Percentiles rank a stretch among this genome's conserved stretches.
Conservation (phyloP, 2,329 filamentous ascomycete species). For the Emergomyces orientalis region DNA sequence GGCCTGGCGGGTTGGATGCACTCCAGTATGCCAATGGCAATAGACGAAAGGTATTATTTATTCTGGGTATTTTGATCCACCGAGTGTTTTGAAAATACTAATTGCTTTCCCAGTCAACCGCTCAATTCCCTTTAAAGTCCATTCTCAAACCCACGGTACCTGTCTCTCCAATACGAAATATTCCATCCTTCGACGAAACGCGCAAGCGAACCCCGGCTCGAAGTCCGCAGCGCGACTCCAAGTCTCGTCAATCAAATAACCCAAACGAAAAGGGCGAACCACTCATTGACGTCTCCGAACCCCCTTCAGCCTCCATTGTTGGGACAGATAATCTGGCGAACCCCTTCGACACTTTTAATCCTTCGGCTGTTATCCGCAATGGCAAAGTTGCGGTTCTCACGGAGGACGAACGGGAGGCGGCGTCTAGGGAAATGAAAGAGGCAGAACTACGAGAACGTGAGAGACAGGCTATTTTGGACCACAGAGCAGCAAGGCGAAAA, state of each 20-base stretch:
- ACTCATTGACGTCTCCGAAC: conserved; percentile 38
- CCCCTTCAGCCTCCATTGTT: conserved; percentile 24
- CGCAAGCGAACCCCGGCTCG: conserved; percentile 33
- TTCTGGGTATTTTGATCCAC: conserved; percentile 12
- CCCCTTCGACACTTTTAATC: conserved; percentile 40
- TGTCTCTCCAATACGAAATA: conserved; percentile 54
- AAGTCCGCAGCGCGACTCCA: conserved; percentile 18
- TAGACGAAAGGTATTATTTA: conserved; percentile 57
- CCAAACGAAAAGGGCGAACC: conserved; percentile 20
- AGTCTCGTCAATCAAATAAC: conserved; percentile 2
- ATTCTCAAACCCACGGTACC: conserved; percentile 74
- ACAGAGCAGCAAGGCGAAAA: conserved; percentile 81
- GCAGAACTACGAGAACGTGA: conserved; percentile 50
- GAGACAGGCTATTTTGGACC: conserved; percentile 53
- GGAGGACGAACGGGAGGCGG: conserved; percentile 62
- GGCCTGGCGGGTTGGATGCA: conserved; percentile 79
- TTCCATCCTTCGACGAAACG: conserved; percentile 51
- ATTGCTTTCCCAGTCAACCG: conserved; percentile 29
- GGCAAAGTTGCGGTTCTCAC: conserved; percentile 53
- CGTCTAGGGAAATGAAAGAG: conserved; percentile 60
- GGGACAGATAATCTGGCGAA: conserved; percentile 38
- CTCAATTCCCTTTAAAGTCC: conserved; percentile 47
- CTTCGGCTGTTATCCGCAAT: conserved; percentile 30
- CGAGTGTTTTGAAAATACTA: conserved; percentile 10
- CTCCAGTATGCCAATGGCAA: conserved; percentile 64